Evolutionary conservation across 495 filamentous ascomycete species (phyloP).

Genomic region (Evernia prunastri): DNA sequence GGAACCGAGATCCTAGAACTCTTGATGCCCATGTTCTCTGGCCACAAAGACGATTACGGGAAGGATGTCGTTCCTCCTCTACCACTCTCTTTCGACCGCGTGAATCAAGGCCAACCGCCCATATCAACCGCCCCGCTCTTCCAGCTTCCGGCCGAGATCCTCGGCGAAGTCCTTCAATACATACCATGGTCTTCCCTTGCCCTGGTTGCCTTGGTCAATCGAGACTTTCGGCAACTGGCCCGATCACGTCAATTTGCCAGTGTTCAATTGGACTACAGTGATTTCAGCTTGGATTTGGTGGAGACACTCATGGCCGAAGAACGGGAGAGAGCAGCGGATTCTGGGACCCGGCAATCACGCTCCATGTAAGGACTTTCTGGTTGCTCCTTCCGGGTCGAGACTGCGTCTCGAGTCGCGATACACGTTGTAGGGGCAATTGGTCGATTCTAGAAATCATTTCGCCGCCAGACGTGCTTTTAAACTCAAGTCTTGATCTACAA

Average conservation of each 20-base stretch:
- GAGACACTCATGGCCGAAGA: no score
- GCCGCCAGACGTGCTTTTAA: no score
- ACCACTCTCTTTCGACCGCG: background rate
- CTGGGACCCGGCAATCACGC: no score
- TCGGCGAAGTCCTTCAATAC: background rate
- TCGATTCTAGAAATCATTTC: background rate
- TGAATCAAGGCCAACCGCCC: background rate
- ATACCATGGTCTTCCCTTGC: background rate
- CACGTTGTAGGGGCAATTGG: no score
- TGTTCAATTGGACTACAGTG: conserved; percentile 15
- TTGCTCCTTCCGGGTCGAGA: no score
- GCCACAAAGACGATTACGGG: background rate
- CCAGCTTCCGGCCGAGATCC: background rate
- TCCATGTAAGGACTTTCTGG: no score
- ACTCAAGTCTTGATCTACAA: no score
- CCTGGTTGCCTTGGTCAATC: conserved; percentile 14
- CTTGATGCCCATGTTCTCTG: conserved; percentile 1
- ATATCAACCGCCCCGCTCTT: background rate
- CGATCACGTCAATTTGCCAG: conserved; percentile 11
- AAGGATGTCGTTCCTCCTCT: conserved; percentile 1
- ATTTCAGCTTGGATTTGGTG: no score
- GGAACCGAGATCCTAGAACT: no score
- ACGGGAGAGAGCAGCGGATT: no score
- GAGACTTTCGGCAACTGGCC: conserved; percentile 16
- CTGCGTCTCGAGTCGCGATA: no score